Evolutionary conservation across 768 basidiomycete species (phyloP).

Genomic region (Neoboletus brunneissimus): DNA sequence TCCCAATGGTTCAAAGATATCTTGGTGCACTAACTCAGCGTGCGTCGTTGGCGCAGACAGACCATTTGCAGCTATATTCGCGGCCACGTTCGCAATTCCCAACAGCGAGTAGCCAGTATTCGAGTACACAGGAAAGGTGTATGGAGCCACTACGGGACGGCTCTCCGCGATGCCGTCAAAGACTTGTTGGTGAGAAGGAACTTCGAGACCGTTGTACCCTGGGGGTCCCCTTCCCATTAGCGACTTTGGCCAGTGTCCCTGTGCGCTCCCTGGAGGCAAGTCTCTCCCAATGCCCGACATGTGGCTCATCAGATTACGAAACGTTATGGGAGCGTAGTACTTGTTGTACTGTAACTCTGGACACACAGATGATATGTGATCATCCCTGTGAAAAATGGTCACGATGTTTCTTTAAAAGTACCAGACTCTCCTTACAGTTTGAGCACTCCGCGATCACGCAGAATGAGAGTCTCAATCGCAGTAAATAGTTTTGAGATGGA

Average conservation of each 20-base stretch:
- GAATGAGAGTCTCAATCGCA: conserved; percentile 45
- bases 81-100: conserved; percentile 36
- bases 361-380: conserved; percentile 39
- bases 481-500: conserved; percentile 53
- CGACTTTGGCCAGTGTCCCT: conserved; percentile 40
- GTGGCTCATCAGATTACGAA: conserved; percentile 43
- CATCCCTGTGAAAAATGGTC: conserved; percentile 36
- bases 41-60: conserved; percentile 31
- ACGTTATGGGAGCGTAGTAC: conserved; percentile 33
- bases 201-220: conserved; percentile 27
- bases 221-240: conserved; percentile 29
- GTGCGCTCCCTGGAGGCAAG: conserved; percentile 34
- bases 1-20: conserved; percentile 49
- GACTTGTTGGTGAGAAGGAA: conserved; percentile 33
- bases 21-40: conserved; percentile 43
- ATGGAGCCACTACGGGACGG: conserved; percentile 43
- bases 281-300: conserved; percentile 34
- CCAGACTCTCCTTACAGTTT: conserved; percentile 31
- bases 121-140: conserved; percentile 43
- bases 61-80: conserved; percentile 22
- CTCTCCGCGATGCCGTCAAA: conserved; percentile 36
- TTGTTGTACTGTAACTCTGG: conserved; percentile 22
- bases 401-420: neutral
- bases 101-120: conserved; percentile 37
- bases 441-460: conserved; percentile 44